phyloP scores from a whole-genome alignment of 768 basidiomycete species.

The Mycena amicta region DNA sequence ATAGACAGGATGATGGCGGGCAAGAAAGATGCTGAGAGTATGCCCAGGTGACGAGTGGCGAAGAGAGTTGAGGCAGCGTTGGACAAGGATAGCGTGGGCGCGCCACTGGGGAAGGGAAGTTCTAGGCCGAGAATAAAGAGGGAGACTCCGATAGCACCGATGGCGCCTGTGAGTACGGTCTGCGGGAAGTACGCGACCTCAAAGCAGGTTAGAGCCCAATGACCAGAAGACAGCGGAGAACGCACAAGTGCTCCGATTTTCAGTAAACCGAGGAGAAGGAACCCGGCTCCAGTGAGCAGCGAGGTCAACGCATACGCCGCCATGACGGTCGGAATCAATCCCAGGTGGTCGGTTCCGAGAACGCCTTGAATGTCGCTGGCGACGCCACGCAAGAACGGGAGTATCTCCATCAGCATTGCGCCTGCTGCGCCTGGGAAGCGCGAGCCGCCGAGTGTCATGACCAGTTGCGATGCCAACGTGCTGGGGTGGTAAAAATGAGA shows the following conservation, averaged over 20 bases:
- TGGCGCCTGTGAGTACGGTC: slow-evolving; percentile 27
- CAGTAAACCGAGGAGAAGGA: slow-evolving; percentile 24
- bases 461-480: slow-evolving; percentile 23
- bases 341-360: slow-evolving; percentile 26
- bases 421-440: slow-evolving; percentile 26
- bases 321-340: slow-evolving; percentile 29
- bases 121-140: slow-evolving; percentile 25
- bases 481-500: not conserved
- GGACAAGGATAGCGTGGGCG: slow-evolving; percentile 16
- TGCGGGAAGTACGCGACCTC: slow-evolving; percentile 30
- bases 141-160: slow-evolving; percentile 27
- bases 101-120: slow-evolving; percentile 7
- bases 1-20: slow-evolving; percentile 25
- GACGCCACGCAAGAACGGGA: slow-evolving; percentile 26
- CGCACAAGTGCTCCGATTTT: slow-evolving; percentile 24
- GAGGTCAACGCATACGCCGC: slow-evolving; percentile 27
- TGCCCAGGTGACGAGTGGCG: slow-evolving; percentile 16
- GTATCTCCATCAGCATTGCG: slow-evolving; percentile 28
- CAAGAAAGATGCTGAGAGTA: slow-evolving; percentile 24
- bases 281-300: slow-evolving; percentile 24
- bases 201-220: no score
- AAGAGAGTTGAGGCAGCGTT: slow-evolving; percentile 22
- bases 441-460: slow-evolving; percentile 28
- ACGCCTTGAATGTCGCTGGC: slow-evolving; percentile 23
- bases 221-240: no score